These are phyloP conservation scores for Ochromonadaceae sp. DNA, from an alignment of 352 stramenopile genomes.

Conservation along the genomic window DNA sequence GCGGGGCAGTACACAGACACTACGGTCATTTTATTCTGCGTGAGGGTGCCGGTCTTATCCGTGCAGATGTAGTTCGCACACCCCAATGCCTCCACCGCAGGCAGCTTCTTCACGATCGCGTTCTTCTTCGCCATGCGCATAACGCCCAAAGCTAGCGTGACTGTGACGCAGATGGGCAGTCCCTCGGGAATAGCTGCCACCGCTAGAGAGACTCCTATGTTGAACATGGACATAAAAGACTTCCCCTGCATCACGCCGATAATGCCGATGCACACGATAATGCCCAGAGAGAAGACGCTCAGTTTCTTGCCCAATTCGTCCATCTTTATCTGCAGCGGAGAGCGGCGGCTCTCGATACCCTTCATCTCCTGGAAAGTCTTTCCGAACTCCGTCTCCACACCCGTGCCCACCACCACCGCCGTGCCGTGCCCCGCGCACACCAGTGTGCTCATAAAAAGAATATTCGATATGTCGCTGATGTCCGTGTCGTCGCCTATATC, in stretches of 20 bases:
- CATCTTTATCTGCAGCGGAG: conserved; percentile 75
- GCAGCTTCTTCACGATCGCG: conserved; percentile 93
- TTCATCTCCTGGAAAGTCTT: conserved; percentile 82
- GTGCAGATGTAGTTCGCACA: conserved; percentile 60
- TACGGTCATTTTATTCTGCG: conserved; percentile 92
- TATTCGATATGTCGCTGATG: conserved; percentile 36
- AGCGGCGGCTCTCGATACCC: conserved; percentile 76
- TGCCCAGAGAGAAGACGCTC: conserved; percentile 70
- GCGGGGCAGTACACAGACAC: too few relatives aligned
- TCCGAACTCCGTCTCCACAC: conserved; percentile 82
- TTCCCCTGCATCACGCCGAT: conserved; percentile 73
- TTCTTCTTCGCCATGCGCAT: conserved; percentile 87
- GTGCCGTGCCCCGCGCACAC: conserved; percentile 71
- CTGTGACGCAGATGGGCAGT: conserved; percentile 88
- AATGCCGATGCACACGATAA: conserved; percentile 82
- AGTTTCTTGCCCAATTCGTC: conserved; percentile 86
- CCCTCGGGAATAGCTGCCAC: conserved; percentile 96
- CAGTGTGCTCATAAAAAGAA: conserved; percentile 91
- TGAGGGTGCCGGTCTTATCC: conserved; percentile 92
- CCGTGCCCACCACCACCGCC: conserved; percentile 82
- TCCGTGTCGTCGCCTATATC: neutral
- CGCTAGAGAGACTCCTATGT: conserved; percentile 85
- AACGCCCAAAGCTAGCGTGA: conserved; percentile 84
- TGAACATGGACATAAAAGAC: conserved; percentile 81
- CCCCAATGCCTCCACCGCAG: conserved; percentile 90